Evolutionary conservation across 495 filamentous ascomycete species (phyloP), one percentile per base, ranked within the genome.

Genomic region (Aspergillus diversus): DNA sequence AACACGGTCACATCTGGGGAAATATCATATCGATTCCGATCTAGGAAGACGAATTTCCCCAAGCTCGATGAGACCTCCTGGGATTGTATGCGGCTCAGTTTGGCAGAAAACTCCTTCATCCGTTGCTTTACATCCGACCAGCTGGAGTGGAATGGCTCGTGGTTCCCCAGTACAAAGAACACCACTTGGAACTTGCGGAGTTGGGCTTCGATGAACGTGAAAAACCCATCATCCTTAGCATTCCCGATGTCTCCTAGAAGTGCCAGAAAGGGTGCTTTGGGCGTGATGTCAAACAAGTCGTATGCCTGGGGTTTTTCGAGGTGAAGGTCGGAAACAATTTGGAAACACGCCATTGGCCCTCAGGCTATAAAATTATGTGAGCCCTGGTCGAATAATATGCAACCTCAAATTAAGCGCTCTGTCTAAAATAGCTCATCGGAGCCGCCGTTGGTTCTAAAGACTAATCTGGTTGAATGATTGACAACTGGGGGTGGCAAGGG

Each of bases 251-350:
- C 83, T 5, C 86, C 85, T 5, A 87, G 76, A 5, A 87, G 76
- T 2, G 80, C 81, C 0, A 89, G 74, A 60, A 84, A 81, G 4
- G 79, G 79, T 5, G 81, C 79, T 52, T 71, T 66, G 7, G 80
- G 75, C 0, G 55, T 46, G 33, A 86, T 78, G 2, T 77, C 59
- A 57, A 83, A 86, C 11, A 71, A 33, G 58, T 81, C 75, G 66
- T 87, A 87, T 21, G 73, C 66, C 31, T 69, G 60, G 0, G 76
- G 73, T 11, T 60, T 71, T 60, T 88, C 83, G 0, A 88, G 70
- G 63, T 87, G 85, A 4, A 88, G 75, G 68, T 88, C 85, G 0
- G 84, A 87, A 33, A 85, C 55, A 32, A 87, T 80, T 61, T 88
- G 86, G 55, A 88, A 60, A 46, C 42, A 37, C 43, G 60, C 63